Percentiles rank a stretch among this genome's conserved stretches.
phyloP scores from a whole-genome alignment of 192 early-diverging fungal genomes.

The Backusella mclennaniae region DNA sequence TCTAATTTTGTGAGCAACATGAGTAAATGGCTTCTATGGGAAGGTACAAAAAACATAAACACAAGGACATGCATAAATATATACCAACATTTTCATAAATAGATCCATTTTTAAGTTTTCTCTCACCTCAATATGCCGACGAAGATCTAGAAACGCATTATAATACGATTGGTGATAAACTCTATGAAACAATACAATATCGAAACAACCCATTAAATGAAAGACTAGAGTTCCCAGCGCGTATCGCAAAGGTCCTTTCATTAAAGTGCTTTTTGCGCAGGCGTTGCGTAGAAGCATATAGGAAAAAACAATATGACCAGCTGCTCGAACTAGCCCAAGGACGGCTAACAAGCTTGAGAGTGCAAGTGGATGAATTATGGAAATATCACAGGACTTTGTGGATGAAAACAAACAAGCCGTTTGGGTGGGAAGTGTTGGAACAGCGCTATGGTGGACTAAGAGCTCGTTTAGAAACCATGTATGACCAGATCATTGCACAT shows the following conservation, averaged over 20 bases:
- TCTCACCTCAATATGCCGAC: conserved; percentile 74
- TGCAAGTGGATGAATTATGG: conserved; percentile 73
- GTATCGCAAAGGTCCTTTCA: conserved; percentile 63
- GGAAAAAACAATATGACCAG: conserved; percentile 46
- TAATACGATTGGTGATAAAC: conserved; percentile 45
- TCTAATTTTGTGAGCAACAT: conserved; percentile 66
- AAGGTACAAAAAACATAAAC: conserved; percentile 44
- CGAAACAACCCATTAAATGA: conserved; percentile 65
- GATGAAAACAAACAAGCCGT: conserved; percentile 78
- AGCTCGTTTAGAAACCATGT: conserved; percentile 65
- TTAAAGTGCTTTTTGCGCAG: conserved; percentile 73
- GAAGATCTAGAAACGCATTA: conserved; percentile 72
- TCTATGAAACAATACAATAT: conserved; percentile 48
- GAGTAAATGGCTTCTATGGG: conserved; percentile 87
- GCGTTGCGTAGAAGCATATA: conserved; percentile 60
- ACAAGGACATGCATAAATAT: not conserved
- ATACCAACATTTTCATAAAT: not conserved
- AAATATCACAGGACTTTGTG: conserved; percentile 77
- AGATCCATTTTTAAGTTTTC: conserved; percentile 73
- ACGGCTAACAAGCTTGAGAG: conserved; percentile 52
- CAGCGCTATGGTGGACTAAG: conserved; percentile 77
- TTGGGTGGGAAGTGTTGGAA: conserved; percentile 85
- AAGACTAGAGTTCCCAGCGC: conserved; percentile 64
- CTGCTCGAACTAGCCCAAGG: conserved; percentile 57
- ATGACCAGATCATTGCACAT: conserved; percentile 64